Conservation (phyloP, 306 rosid genomes). For the Dalbergia cochinchinensis region DNA sequence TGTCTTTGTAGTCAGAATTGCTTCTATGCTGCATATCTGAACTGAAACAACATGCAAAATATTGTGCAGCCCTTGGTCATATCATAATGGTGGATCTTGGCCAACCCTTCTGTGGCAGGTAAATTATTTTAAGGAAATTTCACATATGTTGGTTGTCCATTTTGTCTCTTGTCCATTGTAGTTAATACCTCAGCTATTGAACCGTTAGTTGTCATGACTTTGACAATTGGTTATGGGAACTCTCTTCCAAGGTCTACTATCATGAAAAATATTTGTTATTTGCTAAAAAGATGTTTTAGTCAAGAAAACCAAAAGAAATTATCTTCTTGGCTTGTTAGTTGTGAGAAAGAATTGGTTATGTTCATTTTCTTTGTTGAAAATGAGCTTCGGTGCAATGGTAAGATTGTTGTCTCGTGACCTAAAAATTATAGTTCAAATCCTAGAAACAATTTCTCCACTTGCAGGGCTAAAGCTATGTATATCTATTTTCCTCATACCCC, state of each 20-base stretch:
- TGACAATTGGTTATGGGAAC: not conserved
- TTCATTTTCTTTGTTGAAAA: not conserved
- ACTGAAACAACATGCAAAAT: constrained; percentile 39
- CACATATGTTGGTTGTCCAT: constrained; percentile 7
- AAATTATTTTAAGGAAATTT: constrained; percentile 34
- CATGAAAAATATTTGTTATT: not conserved
- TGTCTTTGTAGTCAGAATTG: constrained; percentile 33
- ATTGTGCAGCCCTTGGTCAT: constrained; percentile 87
- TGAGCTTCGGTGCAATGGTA: too few relatives aligned
- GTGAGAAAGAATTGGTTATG: constrained; percentile 8
- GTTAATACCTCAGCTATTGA: not conserved
- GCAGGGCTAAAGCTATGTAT: too few relatives aligned
- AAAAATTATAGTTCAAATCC: too few relatives aligned
- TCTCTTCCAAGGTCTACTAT: not conserved
- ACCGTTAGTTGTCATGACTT: not conserved
- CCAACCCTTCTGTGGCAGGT: constrained; percentile 97
- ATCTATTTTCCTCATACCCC: too few relatives aligned
- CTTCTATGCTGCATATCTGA: constrained; percentile 17
- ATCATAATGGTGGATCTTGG: constrained; percentile 95
- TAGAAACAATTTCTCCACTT: too few relatives aligned
- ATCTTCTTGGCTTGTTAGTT: constrained; percentile 13
- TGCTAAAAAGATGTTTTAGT: not conserved
- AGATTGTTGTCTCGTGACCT: too few relatives aligned
- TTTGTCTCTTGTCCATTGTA: constrained; percentile 2
- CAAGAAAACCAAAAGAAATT: not conserved